These are phyloP conservation scores for Fomitopsis pinicola DNA, from an alignment of 1,284 basidiomycete species.

Conservation along the genomic window DNA sequence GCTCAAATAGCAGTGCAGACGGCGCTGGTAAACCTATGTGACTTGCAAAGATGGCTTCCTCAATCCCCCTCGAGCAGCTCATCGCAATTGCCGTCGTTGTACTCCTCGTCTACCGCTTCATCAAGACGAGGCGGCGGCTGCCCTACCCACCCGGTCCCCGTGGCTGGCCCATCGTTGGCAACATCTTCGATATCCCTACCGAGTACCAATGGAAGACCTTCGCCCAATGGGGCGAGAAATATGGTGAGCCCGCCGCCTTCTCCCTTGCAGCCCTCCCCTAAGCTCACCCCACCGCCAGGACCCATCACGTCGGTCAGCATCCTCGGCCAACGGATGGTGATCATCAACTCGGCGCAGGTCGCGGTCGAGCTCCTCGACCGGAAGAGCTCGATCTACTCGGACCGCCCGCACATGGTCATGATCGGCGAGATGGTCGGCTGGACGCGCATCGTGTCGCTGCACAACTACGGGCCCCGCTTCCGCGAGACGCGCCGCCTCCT, in stretches of 20 bases:
- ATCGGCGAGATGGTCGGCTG: slow-evolving; percentile 57
- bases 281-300: slow-evolving; percentile 32
- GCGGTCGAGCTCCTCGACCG: slow-evolving; percentile 63
- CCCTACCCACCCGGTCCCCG: slow-evolving; percentile 16
- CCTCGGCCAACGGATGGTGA: slow-evolving; percentile 55
- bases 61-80: slow-evolving; percentile 10
- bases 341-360: slow-evolving; percentile 51
- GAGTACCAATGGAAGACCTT: slow-evolving; percentile 48
- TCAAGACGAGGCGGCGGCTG: neutral
- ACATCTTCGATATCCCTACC: slow-evolving; percentile 16
- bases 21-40: slow-evolving; percentile 3
- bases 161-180: slow-evolving; percentile 19
- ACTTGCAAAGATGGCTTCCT: slow-evolving; percentile 11
- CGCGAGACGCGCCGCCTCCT: slow-evolving; percentile 58
- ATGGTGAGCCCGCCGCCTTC: slow-evolving; percentile 11
- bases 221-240: slow-evolving; percentile 44
- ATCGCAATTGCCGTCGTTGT: slow-evolving; percentile 2
- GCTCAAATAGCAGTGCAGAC: neutral
- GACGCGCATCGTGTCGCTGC: slow-evolving; percentile 57
- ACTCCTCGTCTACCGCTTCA: slow-evolving; percentile 22
- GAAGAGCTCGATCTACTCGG: slow-evolving; percentile 65
- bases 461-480: slow-evolving; percentile 59
- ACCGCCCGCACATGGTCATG: slow-evolving; percentile 46
- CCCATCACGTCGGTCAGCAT: slow-evolving; percentile 54
- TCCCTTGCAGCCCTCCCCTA: neutral